phyloP scores from a whole-genome alignment of 495 filamentous ascomycete genomes.

The Tuber borchii region DNA sequence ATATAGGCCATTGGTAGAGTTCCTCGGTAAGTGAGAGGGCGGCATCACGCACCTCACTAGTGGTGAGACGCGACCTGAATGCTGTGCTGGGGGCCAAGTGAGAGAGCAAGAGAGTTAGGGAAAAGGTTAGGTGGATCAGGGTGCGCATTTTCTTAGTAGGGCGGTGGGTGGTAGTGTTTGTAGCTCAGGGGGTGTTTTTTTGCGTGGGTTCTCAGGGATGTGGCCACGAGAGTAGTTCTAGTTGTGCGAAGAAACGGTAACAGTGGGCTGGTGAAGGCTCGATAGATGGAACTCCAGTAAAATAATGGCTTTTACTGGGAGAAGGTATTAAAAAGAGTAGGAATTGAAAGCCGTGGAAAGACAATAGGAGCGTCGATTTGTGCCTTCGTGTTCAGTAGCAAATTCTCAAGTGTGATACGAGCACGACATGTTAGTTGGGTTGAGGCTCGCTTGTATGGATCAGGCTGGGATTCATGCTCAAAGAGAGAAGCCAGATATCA shows the following conservation, averaged over 20 bases:
- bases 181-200: background rate
- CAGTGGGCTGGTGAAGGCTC: background rate
- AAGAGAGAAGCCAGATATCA: background rate
- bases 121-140: background rate
- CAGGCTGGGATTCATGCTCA: background rate
- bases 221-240: background rate
- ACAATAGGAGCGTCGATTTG: background rate
- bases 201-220: background rate
- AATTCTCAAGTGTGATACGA: background rate
- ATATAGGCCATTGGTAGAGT: conserved; percentile 27
- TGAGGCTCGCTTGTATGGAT: background rate
- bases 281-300: background rate
- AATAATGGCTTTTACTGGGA: background rate
- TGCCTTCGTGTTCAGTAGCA: background rate
- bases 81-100: background rate
- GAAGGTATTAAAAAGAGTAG: background rate
- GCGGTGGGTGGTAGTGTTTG: background rate
- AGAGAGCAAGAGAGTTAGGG: conserved; percentile 1
- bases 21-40: conserved; percentile 8
- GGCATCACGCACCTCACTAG: background rate
- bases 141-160: background rate
- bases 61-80: background rate
- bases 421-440: background rate
- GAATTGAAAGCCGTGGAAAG: background rate
- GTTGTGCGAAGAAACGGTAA: background rate